A percentile compares a stretch with the other conserved stretches of the same genome.
These are phyloP conservation scores for Auricularia cornea DNA, from an alignment of 768 basidiomycete genomes.

Conservation along the genomic window DNA sequence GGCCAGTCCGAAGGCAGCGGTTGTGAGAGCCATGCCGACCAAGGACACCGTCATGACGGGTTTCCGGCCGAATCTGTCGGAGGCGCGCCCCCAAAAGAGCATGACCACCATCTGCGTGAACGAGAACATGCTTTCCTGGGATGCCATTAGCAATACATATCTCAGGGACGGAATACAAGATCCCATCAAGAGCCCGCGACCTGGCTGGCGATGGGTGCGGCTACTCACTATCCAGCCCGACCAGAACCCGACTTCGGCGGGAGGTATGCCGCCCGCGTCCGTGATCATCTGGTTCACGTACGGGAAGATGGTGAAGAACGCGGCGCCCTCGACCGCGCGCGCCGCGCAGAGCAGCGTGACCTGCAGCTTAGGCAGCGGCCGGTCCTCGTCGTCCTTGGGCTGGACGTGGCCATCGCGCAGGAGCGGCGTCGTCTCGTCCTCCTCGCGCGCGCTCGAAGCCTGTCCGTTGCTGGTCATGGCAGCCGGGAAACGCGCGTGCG, in stretches of 20 bases:
- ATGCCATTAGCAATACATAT: neutral
- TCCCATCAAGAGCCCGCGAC: too few relatives aligned
- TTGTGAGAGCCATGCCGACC: slow-evolving; percentile 3
- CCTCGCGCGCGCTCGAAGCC: neutral
- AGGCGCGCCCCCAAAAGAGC: slow-evolving; percentile 8
- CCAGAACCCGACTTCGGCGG: slow-evolving; percentile 4
- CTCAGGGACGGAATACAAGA: too few relatives aligned
- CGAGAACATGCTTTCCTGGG: slow-evolving; percentile 8
- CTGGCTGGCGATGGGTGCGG: neutral
- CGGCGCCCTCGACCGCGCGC: slow-evolving; percentile 7
- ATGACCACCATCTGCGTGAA: slow-evolving; percentile 7
- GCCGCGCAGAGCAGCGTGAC: slow-evolving; percentile 8
- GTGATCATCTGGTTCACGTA: slow-evolving; percentile 9
- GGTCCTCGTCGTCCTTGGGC: neutral
- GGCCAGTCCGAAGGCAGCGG: slow-evolving; percentile 7
- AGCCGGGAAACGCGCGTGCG: too few relatives aligned
- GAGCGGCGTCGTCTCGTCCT: neutral
- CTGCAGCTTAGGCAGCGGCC: slow-evolving; percentile 9
- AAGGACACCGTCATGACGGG: slow-evolving; percentile 8
- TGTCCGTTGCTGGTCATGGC: too few relatives aligned
- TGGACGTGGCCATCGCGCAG: neutral
- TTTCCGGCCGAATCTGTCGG: slow-evolving; percentile 9
- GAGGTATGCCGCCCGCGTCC: neutral
- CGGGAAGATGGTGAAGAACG: slow-evolving; percentile 12
- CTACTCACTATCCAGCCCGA: neutral